A percentile compares a stretch with the other conserved stretches of the same genome.
Evolutionary conservation across 2,329 filamentous ascomycete species (phyloP).

Genomic region (Fusarium sp.): DNA sequence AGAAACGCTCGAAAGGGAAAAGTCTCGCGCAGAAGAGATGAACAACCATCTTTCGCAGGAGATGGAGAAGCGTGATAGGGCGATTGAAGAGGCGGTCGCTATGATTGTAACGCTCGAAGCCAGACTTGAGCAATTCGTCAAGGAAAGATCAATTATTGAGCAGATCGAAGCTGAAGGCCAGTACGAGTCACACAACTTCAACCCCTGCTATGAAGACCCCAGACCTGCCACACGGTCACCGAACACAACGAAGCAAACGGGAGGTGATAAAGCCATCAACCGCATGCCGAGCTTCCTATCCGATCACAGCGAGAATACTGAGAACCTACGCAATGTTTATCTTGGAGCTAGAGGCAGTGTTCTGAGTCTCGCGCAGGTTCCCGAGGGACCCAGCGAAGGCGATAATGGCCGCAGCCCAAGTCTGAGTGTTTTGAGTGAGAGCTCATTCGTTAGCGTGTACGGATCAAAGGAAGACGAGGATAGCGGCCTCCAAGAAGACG

Average conservation of each 20-base stretch:
- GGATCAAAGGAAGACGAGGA: conserved; percentile 58
- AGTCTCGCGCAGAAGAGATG: conserved; percentile 66
- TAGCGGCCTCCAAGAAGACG: conserved; percentile 44
- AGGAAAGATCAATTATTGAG: conserved; percentile 66
- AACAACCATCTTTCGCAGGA: conserved; percentile 70
- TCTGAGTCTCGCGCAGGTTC: conserved; percentile 62
- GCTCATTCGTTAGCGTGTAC: conserved; percentile 75
- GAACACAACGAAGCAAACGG: conserved; percentile 41
- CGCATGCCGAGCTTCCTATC: conserved; percentile 75
- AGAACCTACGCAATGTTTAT: conserved; percentile 71
- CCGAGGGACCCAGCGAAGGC: conserved; percentile 53
- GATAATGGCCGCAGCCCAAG: conserved; percentile 62
- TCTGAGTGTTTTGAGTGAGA: conserved; percentile 74
- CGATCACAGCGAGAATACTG: conserved; percentile 68
- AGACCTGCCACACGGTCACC: conserved; percentile 32
- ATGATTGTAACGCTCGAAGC: conserved; percentile 76
- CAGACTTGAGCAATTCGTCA: conserved; percentile 64
- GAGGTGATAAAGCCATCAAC: conserved; percentile 57
- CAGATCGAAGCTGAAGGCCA: conserved; percentile 60
- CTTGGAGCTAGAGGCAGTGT: conserved; percentile 63
- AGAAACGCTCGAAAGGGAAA: conserved; percentile 66
- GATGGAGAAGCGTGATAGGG: conserved; percentile 76
- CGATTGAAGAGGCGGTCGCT: conserved; percentile 76
- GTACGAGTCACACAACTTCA: conserved; percentile 51
- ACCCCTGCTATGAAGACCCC: conserved; percentile 46